A percentile compares a stretch with the other conserved stretches of the same genome.
Evolutionary conservation across 495 filamentous ascomycete species (phyloP).

Genomic region (Chaetomium fimeti): DNA sequence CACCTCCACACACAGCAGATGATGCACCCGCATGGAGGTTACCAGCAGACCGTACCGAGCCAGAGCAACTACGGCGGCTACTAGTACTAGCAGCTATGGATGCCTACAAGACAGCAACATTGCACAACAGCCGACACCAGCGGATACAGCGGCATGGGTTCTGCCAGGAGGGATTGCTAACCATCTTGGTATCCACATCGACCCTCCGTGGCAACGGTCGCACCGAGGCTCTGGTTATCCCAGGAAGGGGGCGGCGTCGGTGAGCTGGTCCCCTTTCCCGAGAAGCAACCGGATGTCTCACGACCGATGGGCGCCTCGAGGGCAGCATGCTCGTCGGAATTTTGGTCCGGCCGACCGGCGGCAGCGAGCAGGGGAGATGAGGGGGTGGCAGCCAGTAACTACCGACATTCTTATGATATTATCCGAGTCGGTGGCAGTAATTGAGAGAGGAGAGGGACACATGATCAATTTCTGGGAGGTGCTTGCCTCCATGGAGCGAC

Average conservation of each 20-base stretch:
- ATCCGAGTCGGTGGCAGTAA: conserved; percentile 1
- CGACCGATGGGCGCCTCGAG: not conserved
- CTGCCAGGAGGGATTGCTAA: not conserved
- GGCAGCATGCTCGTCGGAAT: not conserved
- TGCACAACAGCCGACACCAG: not conserved
- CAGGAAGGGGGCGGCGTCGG: not conserved
- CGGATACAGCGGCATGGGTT: not conserved
- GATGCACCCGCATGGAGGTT: conserved; percentile 35
- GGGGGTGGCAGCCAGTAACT: not conserved
- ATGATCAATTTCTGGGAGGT: not conserved
- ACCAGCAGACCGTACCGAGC: conserved; percentile 34
- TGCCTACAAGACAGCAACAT: not conserved
- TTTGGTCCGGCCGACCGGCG: not conserved
- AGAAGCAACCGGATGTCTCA: not conserved
- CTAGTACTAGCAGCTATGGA: conserved; percentile 8
- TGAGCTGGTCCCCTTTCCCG: too few species aligned
- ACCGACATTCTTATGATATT: conserved; percentile 6
- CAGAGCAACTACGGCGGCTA: conserved; percentile 38
- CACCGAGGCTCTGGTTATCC: not conserved
- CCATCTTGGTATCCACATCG: not conserved
- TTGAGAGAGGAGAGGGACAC: not conserved
- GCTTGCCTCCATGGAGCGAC: not conserved
- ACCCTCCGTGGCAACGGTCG: not conserved
- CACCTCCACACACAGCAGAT: conserved; percentile 32
- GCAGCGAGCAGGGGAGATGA: not conserved